phyloP scores from a whole-genome alignment of 192 early-diverging fungal species.

The Backusella circina region DNA sequence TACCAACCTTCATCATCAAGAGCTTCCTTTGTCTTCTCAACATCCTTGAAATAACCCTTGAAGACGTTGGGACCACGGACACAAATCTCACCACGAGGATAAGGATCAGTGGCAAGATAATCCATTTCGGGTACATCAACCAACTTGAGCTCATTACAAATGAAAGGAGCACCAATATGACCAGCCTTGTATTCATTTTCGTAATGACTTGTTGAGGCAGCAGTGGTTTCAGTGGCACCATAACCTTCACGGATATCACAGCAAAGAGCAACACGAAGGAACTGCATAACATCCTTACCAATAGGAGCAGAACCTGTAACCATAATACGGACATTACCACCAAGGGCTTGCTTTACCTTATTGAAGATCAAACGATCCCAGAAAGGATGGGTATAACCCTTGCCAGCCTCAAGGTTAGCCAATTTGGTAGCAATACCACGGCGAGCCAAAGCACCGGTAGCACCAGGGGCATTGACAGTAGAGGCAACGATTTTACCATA shows the following conservation, averaged over 20 bases:
- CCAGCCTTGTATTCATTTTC: conserved; percentile 65
- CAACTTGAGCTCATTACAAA: conserved; percentile 80
- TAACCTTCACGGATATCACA: conserved; percentile 81
- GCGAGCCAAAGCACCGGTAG: conserved; percentile 55
- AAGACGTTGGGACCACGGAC: conserved; percentile 76
- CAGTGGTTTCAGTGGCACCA: conserved; percentile 80
- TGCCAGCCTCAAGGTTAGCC: conserved; percentile 57
- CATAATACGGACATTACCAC: conserved; percentile 80
- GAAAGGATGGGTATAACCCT: conserved; percentile 67
- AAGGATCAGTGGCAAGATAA: conserved; percentile 77
- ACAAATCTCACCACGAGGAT: conserved; percentile 88
- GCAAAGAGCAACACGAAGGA: conserved; percentile 79
- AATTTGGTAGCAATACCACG: conserved; percentile 55
- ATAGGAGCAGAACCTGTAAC: conserved; percentile 88
- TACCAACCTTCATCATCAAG: conserved; percentile 86
- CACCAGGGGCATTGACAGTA: conserved; percentile 60
- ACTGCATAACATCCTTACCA: conserved; percentile 72
- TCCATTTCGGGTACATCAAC: conserved; percentile 86
- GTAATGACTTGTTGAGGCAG: conserved; percentile 48
- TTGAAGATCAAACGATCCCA: conserved; percentile 91
- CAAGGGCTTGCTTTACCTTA: conserved; percentile 67
- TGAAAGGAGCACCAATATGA: conserved; percentile 71
- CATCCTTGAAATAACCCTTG: conserved; percentile 73
- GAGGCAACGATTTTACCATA: conserved; percentile 71
- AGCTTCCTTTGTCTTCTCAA: conserved; percentile 70